Evolutionary conservation across 2,329 filamentous ascomycete genomes (phyloP).

Genomic region (Paradendryphiella salina): DNA sequence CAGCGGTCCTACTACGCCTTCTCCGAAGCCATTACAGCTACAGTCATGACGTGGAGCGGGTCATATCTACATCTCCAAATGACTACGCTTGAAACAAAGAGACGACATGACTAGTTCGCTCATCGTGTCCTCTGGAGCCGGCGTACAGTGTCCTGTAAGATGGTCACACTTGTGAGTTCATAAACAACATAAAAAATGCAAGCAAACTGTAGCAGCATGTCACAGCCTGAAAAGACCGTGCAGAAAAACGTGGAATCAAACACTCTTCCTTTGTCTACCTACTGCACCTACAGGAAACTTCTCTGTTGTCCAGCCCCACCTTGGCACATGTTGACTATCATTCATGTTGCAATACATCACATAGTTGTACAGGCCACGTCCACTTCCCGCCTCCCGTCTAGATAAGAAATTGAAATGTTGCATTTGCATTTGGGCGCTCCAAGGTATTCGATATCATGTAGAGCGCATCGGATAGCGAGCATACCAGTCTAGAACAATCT

Average conservation of each 20-base stretch:
- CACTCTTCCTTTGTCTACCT: constrained; percentile 12
- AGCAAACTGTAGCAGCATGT: background rate
- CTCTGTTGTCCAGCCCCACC: background rate
- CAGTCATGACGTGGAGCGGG: background rate
- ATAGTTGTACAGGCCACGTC: constrained; percentile 33
- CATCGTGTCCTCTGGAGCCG: background rate
- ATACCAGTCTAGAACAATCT: constrained; percentile 21
- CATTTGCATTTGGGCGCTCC: constrained; percentile 29
- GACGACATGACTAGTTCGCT: too few relatives aligned
- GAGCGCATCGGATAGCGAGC: constrained; percentile 15
- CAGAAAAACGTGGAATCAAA: constrained; percentile 31
- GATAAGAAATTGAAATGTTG: constrained; percentile 26
- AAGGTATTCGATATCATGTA: constrained; percentile 18
- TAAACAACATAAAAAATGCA: background rate
- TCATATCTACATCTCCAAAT: too few relatives aligned
- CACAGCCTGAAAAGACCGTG: background rate
- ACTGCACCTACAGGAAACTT: constrained; percentile 36
- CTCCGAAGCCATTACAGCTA: background rate
- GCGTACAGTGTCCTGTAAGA: background rate
- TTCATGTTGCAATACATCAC: constrained; percentile 30
- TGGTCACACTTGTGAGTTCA: background rate
- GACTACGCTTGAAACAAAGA: too few relatives aligned
- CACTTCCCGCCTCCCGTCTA: constrained; percentile 26
- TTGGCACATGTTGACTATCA: background rate
- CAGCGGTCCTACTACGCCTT: too few relatives aligned